Evolutionary conservation across 192 early-diverging fungal genomes (phyloP).

Genomic region (Gonapodya sp.): DNA sequence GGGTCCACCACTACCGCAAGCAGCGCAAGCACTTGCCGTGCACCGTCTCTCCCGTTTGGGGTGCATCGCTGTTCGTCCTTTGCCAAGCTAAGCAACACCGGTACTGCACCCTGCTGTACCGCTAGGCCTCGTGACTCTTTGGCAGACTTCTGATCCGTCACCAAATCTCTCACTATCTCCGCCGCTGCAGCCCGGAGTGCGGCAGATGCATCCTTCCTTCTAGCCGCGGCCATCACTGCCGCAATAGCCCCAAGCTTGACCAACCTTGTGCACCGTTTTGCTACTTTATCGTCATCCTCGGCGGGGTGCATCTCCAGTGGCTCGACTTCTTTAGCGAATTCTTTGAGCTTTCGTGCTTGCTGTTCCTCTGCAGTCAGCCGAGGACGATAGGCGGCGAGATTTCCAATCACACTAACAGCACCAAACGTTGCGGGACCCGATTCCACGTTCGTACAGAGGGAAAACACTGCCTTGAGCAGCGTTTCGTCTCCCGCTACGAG

Average conservation of each 20-base stretch:
- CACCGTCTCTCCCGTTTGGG: conserved; percentile 11
- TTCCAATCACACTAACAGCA: conserved; percentile 60
- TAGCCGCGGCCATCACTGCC: conserved; percentile 39
- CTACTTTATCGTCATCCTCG: conserved; percentile 50
- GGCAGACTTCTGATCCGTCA: conserved; percentile 40
- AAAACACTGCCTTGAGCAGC: conserved; percentile 48
- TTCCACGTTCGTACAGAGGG: conserved; percentile 30
- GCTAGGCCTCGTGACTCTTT: conserved; percentile 50
- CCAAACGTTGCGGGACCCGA: conserved; percentile 51
- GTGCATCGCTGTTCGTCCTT: not conserved
- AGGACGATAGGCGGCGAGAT: conserved; percentile 61
- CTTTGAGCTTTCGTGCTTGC: conserved; percentile 66
- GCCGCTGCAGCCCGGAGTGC: conserved; percentile 25
- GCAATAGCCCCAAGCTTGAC: conserved; percentile 48
- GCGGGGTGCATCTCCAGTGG: conserved; percentile 21
- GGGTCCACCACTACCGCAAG: conserved; percentile 89
- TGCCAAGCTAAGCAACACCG: not conserved
- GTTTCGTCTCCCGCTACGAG: conserved; percentile 43
- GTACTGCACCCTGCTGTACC: conserved; percentile 72
- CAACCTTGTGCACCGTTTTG: conserved; percentile 39
- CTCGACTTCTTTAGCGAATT: conserved; percentile 48
- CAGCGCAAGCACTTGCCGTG: conserved; percentile 81
- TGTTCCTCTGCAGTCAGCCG: conserved; percentile 68
- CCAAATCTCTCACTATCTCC: conserved; percentile 59
- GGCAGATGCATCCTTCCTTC: conserved; percentile 1